Percentiles rank a stretch among this genome's conserved stretches.
These are phyloP conservation scores for Platanthera zijinensis DNA, from an alignment of 106 monocot species.

Conservation along the genomic window DNA sequence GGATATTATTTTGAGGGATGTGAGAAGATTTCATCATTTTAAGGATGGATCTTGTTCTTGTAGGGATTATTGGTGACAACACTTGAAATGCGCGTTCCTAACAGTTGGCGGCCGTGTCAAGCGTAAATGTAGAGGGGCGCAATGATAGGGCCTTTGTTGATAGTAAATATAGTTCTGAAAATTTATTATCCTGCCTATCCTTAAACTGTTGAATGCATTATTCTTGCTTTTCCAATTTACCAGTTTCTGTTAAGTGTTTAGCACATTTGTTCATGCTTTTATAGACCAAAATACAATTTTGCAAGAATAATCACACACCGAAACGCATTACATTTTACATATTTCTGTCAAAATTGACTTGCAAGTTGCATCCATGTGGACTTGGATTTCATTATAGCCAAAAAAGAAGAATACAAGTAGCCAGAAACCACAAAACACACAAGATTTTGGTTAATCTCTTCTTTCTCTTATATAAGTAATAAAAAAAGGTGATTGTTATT, in stretches of 20 bases:
- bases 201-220: conserved; percentile 1
- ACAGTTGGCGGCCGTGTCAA: not conserved
- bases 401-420: too few species aligned
- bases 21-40: conserved; percentile 29
- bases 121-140: not conserved
- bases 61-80: conserved; percentile 21
- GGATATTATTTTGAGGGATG: conserved; percentile 30
- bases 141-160: not conserved
- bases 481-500: too few species aligned
- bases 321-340: too few species aligned
- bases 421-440: too few species aligned
- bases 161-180: not conserved
- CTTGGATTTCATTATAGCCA: too few species aligned
- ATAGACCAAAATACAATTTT: too few species aligned
- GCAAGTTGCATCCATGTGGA: too few species aligned
- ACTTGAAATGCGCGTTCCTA: not conserved
- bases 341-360: too few species aligned
- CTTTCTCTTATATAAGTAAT: too few species aligned
- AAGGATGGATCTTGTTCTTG: conserved; percentile 29
- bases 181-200: not conserved
- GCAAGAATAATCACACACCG: too few species aligned
- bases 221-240: not conserved
- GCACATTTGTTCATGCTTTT: not conserved
- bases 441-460: too few species aligned
- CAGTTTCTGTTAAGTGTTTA: not conserved